These are phyloP conservation scores for Podospora anserina DNA, from an alignment of 495 filamentous ascomycete genomes.

Conservation along the genomic window DNA sequence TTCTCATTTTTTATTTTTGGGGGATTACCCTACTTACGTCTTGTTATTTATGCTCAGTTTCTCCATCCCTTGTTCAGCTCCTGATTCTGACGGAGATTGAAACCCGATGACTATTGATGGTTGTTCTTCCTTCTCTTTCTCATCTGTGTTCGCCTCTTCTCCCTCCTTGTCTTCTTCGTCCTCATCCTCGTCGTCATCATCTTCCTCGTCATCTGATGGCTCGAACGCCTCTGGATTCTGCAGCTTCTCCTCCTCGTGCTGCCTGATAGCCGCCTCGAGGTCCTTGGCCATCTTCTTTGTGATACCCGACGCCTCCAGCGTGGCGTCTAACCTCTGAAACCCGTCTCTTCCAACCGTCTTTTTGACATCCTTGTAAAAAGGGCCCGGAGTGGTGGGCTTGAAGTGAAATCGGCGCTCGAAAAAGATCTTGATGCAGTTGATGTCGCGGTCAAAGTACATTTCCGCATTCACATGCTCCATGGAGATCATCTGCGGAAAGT, in stretches of 20 bases:
- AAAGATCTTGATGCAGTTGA: conserved; percentile 88
- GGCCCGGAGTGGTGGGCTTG: conserved; percentile 73
- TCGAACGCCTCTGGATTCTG: conserved; percentile 23
- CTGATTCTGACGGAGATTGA: not conserved
- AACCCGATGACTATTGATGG: conserved; percentile 22
- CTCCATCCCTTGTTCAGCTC: conserved; percentile 18
- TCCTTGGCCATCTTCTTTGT: conserved; percentile 95
- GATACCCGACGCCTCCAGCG: conserved; percentile 90
- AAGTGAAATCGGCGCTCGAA: conserved; percentile 89
- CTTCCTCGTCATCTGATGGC: conserved; percentile 48
- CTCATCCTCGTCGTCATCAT: conserved; percentile 74
- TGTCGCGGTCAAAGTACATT: conserved; percentile 94
- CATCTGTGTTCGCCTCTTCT: conserved; percentile 32
- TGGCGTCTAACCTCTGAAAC: conserved; percentile 72
- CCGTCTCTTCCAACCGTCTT: conserved; percentile 65
- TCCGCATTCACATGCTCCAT: conserved; percentile 89
- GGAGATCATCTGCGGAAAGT: conserved; percentile 98
- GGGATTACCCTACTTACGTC: conserved; percentile 8
- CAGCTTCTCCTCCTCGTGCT: conserved; percentile 41
- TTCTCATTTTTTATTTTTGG: too few relatives aligned
- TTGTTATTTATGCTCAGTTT: conserved; percentile 26
- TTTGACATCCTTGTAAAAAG: conserved; percentile 77
- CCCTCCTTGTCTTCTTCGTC: conserved; percentile 65
- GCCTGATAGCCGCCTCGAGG: conserved; percentile 82
- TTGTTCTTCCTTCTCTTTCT: conserved; percentile 30